These are phyloP conservation scores for Lasiosphaeria ovina DNA, from an alignment of 495 filamentous ascomycete species.

Conservation along the genomic window DNA sequence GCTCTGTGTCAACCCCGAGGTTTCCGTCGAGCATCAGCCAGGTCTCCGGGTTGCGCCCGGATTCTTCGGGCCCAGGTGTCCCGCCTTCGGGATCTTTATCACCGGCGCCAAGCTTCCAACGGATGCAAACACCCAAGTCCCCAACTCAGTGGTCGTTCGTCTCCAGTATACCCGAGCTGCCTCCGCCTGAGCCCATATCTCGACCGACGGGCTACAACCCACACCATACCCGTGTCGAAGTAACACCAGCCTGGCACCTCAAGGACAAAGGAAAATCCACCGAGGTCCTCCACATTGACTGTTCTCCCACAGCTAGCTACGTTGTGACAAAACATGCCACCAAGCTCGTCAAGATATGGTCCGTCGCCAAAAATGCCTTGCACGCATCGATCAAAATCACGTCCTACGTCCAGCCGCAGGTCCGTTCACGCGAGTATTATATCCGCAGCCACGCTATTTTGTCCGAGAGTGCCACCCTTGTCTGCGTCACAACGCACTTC, in stretches of 20 bases:
- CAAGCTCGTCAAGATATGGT: slow-evolving; percentile 31
- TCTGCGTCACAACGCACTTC: slow-evolving; percentile 31
- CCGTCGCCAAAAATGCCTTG: slow-evolving; percentile 21
- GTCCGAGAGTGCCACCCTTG: slow-evolving; percentile 25
- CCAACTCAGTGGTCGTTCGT: slow-evolving; percentile 1
- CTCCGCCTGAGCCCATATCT: neutral
- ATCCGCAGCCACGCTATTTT: slow-evolving; percentile 31
- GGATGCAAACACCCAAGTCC: neutral
- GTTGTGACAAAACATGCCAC: slow-evolving; percentile 26
- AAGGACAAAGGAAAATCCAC: slow-evolving; percentile 24
- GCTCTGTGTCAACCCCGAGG: neutral
- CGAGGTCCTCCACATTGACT: slow-evolving; percentile 29
- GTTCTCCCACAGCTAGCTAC: slow-evolving; percentile 15
- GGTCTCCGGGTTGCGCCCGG: neutral
- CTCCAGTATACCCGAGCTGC: slow-evolving; percentile 7
- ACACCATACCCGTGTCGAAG: slow-evolving; percentile 2
- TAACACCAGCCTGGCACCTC: slow-evolving; percentile 21
- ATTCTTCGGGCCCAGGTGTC: neutral
- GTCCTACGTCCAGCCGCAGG: slow-evolving; percentile 26
- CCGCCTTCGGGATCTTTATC: neutral
- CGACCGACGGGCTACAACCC: neutral
- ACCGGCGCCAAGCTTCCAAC: neutral
- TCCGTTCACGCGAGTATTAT: slow-evolving; percentile 32
- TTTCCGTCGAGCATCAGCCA: neutral
- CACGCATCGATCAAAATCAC: slow-evolving; percentile 29